These are phyloP conservation scores for Rosellinia necatrix DNA, from an alignment of 2,329 filamentous ascomycete genomes.

Conservation along the genomic window DNA sequence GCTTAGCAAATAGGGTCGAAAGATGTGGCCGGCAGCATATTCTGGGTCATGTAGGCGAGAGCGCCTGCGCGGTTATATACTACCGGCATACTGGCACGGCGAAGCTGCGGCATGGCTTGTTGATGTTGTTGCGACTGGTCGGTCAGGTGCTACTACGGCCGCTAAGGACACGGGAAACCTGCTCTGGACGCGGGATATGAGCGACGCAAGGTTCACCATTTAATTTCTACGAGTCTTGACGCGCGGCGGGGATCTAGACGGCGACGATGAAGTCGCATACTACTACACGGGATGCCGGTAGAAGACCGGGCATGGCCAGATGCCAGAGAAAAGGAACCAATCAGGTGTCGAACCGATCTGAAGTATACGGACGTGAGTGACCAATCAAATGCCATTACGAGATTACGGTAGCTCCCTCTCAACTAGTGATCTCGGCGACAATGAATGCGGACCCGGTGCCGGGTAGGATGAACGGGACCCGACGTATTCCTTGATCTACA, in stretches of 20 bases:
- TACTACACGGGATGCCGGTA: too few species aligned
- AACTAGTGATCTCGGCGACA: not conserved
- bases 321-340: slow-evolving; percentile 5
- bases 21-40: not conserved
- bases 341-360: not conserved
- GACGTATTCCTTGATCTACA: too few species aligned
- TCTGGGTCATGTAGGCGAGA: not conserved
- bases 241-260: too few species aligned
- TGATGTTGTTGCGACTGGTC: not conserved
- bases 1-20: not conserved
- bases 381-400: slow-evolving; percentile 4
- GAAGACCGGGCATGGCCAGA: not conserved
- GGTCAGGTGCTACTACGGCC: not conserved
- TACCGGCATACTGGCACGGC: not conserved
- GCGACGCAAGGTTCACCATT: not conserved
- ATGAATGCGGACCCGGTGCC: too few species aligned
- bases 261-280: too few species aligned
- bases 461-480: not conserved
- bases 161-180: not conserved
- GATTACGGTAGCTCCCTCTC: not conserved
- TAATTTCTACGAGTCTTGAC: not conserved
- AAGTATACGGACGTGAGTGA: not conserved
- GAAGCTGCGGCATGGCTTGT: not conserved
- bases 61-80: not conserved
- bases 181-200: not conserved